phyloP scores from a whole-genome alignment of 257 asterid species.

The Galeopsis tetrahit region DNA sequence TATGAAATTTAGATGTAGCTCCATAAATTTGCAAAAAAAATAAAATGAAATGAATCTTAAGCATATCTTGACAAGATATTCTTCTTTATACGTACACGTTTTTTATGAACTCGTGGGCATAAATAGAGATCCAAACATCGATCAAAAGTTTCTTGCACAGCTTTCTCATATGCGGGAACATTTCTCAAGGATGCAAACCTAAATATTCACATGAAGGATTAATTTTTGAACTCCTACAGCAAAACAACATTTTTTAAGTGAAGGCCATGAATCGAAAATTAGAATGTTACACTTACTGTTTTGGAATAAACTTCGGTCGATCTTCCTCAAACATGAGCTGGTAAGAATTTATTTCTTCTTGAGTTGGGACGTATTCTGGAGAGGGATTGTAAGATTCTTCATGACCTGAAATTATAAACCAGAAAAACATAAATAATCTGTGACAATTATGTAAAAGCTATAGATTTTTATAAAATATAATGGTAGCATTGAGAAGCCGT shows the following conservation, averaged over 20 bases:
- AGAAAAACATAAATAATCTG: slow-evolving; percentile 21
- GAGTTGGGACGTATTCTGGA: slow-evolving; percentile 84
- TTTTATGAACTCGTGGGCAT: slow-evolving; percentile 85
- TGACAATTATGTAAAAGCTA: background rate
- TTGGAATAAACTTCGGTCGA: slow-evolving; percentile 89
- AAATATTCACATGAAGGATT: slow-evolving; percentile 31
- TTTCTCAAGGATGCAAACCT: slow-evolving; percentile 79
- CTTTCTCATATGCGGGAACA: slow-evolving; percentile 90
- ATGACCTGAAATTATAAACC: slow-evolving; percentile 65
- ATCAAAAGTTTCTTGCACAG: slow-evolving; percentile 78
- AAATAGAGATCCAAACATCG: slow-evolving; percentile 96
- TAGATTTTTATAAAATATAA: background rate
- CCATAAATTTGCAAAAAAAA: slow-evolving; percentile 10
- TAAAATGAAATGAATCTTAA: slow-evolving; percentile 13
- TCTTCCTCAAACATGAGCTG: slow-evolving; percentile 97
- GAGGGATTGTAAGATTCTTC: slow-evolving; percentile 97
- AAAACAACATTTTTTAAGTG: slow-evolving; percentile 7
- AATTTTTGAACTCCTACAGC: background rate
- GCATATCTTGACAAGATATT: slow-evolving; percentile 13
- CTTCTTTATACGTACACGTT: slow-evolving; percentile 65
- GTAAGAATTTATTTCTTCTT: slow-evolving; percentile 84
- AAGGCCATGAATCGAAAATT: slow-evolving; percentile 13
- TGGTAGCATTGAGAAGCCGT: background rate
- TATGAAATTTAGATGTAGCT: background rate
- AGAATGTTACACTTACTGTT: slow-evolving; percentile 50